These are phyloP conservation scores for Trichoderma brevicompactum DNA, from an alignment of 2,329 filamentous ascomycete genomes.

Conservation along the genomic window DNA sequence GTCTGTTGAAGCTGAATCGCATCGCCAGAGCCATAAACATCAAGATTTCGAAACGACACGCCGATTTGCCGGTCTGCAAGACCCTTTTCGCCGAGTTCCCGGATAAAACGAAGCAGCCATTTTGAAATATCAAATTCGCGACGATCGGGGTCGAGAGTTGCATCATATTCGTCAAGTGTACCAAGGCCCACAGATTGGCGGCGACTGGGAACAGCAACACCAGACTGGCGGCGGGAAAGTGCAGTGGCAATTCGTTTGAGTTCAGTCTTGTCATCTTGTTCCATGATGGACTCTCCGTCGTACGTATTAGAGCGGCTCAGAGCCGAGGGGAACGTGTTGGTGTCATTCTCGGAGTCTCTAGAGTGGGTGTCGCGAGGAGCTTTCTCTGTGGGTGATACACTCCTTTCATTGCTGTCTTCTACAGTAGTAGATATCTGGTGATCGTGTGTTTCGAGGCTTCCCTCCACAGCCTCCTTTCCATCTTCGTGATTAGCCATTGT, in stretches of 20 bases:
- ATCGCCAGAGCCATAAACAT: slow-evolving; percentile 68
- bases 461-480: not conserved
- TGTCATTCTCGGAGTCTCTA: slow-evolving; percentile 17
- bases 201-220: slow-evolving; percentile 29
- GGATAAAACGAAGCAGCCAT: slow-evolving; percentile 48
- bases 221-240: slow-evolving; percentile 44
- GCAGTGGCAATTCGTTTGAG: slow-evolving; percentile 47
- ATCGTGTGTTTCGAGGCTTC: not conserved
- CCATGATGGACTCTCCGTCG: slow-evolving; percentile 35
- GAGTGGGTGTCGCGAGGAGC: slow-evolving; percentile 6
- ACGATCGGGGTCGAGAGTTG: slow-evolving; percentile 45
- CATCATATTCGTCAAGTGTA: slow-evolving; percentile 38
- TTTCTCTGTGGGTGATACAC: not conserved
- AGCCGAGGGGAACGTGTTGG: slow-evolving; percentile 4
- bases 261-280: slow-evolving; percentile 43
- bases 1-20: slow-evolving; percentile 72
- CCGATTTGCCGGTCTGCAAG: slow-evolving; percentile 59
- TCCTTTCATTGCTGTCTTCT: not conserved
- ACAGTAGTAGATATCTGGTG: not conserved
- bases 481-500: slow-evolving; percentile 11
- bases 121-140: slow-evolving; percentile 47
- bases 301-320: slow-evolving; percentile 26
- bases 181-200: slow-evolving; percentile 31
- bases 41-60: slow-evolving; percentile 66
- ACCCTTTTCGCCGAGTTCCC: slow-evolving; percentile 57